phyloP scores from a whole-genome alignment of 169 alveolate species.

The Plasmodium coatneyi region DNA sequence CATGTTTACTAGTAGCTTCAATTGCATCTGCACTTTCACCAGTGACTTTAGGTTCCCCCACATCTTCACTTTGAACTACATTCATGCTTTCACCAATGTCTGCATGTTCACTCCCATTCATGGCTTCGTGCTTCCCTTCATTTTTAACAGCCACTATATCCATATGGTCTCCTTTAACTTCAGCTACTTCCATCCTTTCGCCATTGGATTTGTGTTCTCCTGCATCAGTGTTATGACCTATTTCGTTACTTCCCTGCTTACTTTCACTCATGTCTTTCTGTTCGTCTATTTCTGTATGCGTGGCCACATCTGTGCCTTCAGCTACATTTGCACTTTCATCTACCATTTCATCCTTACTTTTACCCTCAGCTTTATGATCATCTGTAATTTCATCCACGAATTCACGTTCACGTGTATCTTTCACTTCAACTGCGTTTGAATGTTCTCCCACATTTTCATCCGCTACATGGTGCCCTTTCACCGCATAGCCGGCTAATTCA shows the following conservation, averaged over 20 bases:
- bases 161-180: neutral
- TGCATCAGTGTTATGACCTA: neutral
- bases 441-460: neutral
- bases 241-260: neutral
- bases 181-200: neutral
- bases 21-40: neutral
- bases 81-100: neutral
- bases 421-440: neutral
- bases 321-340: neutral
- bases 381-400: neutral
- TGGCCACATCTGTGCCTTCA: neutral
- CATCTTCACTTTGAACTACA: neutral
- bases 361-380: neutral
- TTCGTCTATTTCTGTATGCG: neutral
- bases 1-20: neutral
- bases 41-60: neutral
- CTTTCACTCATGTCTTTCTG: neutral
- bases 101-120: neutral
- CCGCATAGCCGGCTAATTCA: neutral
- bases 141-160: neutral
- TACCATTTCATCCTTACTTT: neutral
- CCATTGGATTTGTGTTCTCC: neutral
- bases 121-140: neutral
- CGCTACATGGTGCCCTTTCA: neutral
- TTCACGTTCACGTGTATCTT: neutral